Conservation (phyloP, 2,329 filamentous ascomycete genomes). For the Trichoderma koningii region DNA sequence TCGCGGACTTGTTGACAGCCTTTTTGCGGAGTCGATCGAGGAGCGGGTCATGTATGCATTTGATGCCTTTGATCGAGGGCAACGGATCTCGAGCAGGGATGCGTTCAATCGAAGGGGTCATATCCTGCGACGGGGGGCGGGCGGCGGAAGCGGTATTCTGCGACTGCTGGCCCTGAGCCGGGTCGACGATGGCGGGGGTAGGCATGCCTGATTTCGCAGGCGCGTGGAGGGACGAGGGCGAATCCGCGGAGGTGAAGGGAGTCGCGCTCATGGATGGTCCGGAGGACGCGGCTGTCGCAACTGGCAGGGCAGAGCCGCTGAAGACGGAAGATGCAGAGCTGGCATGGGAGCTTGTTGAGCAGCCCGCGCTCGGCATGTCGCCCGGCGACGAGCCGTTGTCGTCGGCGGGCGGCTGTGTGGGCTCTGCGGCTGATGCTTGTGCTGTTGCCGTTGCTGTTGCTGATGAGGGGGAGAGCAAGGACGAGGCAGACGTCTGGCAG, state of each 20-base stretch:
- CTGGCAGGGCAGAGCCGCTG: conserved; percentile 52
- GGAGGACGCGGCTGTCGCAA: conserved; percentile 47
- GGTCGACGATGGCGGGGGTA: conserved; percentile 52
- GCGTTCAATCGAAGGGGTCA: conserved; percentile 43
- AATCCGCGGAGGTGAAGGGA: conserved; percentile 45
- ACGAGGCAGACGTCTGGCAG: conserved; percentile 26
- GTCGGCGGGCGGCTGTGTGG: conserved; percentile 45
- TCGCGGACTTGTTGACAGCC: conserved; percentile 57
- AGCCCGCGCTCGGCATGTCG: conserved; percentile 71
- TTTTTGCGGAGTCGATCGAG: conserved; percentile 54
- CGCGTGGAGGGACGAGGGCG: conserved; percentile 52
- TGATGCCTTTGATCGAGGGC: conserved; percentile 57
- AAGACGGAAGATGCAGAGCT: conserved; percentile 73
- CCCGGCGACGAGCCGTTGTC: conserved; percentile 61
- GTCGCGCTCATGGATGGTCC: conserved; percentile 44
- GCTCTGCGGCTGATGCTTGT: conserved; percentile 28
- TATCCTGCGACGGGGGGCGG: conserved; percentile 41
- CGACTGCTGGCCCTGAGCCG: conserved; percentile 34
- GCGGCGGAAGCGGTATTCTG: conserved; percentile 36
- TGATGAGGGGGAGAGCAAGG: conserved; percentile 29
- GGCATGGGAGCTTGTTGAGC: conserved; percentile 70
- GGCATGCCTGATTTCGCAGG: conserved; percentile 58
- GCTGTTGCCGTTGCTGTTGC: conserved; percentile 25
- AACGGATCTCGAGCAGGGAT: conserved; percentile 59
- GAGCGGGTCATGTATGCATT: conserved; percentile 63